Evolutionary conservation across 148 eudicot genomes (phyloP), one percentile per base, ranked within the genome.

Genomic region (Tetragonia tetragonoides): DNA sequence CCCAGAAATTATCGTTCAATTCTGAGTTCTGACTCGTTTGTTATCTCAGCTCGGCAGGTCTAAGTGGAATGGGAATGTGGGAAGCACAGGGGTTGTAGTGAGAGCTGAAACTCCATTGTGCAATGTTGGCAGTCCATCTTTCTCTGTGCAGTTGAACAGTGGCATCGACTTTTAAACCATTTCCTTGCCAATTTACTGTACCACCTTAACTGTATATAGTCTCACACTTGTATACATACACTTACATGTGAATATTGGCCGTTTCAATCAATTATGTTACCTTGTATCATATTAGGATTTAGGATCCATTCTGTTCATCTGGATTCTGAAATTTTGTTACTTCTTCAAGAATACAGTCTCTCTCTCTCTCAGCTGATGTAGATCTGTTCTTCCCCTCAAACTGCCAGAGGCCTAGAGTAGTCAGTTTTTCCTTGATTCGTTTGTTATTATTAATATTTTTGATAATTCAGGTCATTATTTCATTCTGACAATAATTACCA

Each of bases 51-150:
- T 95, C 75, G 99, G 99, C 72, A 90, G 99, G 83, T 95, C 97
- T 0, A 95, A 91, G 88, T 95, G 99, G 99, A 95, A 95, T 39
- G 99, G 97, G 44, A 95, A 91, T 78, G 88, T 89, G 34, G 95
- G 98, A 70, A 90, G 83, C 84, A 79, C 91, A 1, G 99, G 99
- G n/a, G 68, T 95, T 66, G 98, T 91, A 72, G 28, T 90, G 51
- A 90, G 84, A 89, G 91, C 79, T 15, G 99, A 95, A 86, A 83
- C 92, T 75, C 99, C 98, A 64, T 91, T 95, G 49, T 85, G 87
- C 72, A 83, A 84, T 69, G 83, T 82, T n/a, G 91, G 97, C 61
- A 78, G 83, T 76, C 98, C 98, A 12, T 83, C 90, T 23, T 84
- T 93, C 82, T 93, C 99, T 34, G 86, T 93, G 74, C 99, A 93